Percentiles rank a stretch among this genome's conserved stretches.
phyloP scores from a whole-genome alignment of 163 green algal genomes.

The Scenedesmus sp. region DNA sequence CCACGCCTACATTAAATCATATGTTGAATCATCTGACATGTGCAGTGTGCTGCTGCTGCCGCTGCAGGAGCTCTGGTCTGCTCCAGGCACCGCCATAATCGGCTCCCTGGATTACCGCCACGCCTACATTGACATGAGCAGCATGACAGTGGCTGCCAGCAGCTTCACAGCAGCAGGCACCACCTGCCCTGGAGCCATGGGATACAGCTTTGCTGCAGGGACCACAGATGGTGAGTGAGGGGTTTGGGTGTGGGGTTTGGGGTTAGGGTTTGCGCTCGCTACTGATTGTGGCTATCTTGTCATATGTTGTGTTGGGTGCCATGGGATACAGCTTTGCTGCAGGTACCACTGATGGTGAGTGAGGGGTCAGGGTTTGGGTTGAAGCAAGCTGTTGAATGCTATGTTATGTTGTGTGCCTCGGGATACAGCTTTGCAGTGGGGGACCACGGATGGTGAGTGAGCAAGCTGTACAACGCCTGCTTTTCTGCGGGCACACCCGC shows the following conservation, averaged over 20 bases:
- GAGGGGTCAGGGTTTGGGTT: background rate
- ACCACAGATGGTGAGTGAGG: constrained; percentile 83
- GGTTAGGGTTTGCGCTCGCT: background rate
- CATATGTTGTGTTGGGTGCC: background rate
- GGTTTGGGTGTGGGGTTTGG: background rate
- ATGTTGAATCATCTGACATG: background rate
- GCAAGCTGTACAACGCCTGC: no score
- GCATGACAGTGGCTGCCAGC: constrained; percentile 63
- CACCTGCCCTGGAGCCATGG: constrained; percentile 87
- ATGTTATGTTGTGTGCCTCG: no score
- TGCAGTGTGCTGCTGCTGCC: background rate
- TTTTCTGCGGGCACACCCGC: no score
- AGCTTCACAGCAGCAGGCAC: constrained; percentile 62
- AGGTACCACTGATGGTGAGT: background rate
- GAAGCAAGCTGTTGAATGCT: no score
- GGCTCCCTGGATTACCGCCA: constrained; percentile 79
- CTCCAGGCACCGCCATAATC: background rate
- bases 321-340: background rate
- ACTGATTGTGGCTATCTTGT: background rate
- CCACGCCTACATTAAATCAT: constrained; percentile 69
- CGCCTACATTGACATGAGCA: constrained; percentile 82
- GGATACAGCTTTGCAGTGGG: no score
- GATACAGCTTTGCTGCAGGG: constrained; percentile 90
- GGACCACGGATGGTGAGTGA: no score
- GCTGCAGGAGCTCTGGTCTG: constrained; percentile 46